phyloP scores from a whole-genome alignment of 805 yeast genomes.

The Pichia exigua region DNA sequence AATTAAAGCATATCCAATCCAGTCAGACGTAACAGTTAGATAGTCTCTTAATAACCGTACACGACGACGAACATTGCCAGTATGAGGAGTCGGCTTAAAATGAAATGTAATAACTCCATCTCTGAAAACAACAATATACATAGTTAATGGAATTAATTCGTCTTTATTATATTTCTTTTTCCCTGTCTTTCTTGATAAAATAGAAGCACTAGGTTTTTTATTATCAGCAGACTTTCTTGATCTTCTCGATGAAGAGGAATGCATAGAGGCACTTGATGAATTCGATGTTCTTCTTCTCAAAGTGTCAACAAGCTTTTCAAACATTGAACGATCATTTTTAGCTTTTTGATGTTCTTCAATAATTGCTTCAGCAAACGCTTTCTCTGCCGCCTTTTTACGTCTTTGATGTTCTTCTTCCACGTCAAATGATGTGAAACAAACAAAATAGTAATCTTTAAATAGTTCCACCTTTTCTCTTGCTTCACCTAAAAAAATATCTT shows the following conservation, averaged over 20 bases:
- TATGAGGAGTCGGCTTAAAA: constrained; percentile 91
- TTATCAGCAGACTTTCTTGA: constrained; percentile 2
- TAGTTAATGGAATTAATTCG: constrained; percentile 81
- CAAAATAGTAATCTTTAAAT: constrained; percentile 82
- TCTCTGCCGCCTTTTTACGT: constrained; percentile 21
- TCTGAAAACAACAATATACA: constrained; percentile 86
- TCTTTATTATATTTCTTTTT: constrained; percentile 26
- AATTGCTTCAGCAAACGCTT: constrained; percentile 12
- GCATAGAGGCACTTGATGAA: background rate
- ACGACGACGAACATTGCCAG: constrained; percentile 89
- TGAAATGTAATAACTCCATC: constrained; percentile 92
- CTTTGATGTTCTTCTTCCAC: constrained; percentile 65
- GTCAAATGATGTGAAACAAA: constrained; percentile 81
- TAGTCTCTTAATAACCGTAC: constrained; percentile 84
- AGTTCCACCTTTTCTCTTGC: constrained; percentile 93
- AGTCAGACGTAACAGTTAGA: constrained; percentile 83
- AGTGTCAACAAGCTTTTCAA: constrained; percentile 10
- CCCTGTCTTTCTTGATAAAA: constrained; percentile 15
- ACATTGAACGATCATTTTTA: constrained; percentile 12
- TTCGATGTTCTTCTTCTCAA: background rate
- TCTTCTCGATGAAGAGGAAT: constrained; percentile 4
- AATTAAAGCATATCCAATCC: constrained; percentile 94
- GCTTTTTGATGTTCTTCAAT: constrained; percentile 15
- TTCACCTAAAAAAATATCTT: constrained; percentile 88
- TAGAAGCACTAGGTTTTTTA: constrained; percentile 10